These are phyloP conservation scores for Bassia scoparia DNA, from an alignment of 148 eudicot species.

Conservation along the genomic window DNA sequence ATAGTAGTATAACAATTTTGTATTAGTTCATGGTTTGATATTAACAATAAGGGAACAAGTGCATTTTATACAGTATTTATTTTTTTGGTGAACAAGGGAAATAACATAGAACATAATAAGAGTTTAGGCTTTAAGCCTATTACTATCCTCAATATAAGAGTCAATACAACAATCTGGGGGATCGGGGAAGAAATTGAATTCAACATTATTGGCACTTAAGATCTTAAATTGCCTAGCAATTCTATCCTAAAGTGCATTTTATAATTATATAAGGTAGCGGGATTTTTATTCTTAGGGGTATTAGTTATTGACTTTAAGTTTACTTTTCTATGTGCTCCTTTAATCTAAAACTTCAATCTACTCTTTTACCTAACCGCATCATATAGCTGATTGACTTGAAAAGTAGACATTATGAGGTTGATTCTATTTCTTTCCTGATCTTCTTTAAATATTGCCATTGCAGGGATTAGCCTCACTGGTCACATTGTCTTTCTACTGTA, in stretches of 20 bases:
- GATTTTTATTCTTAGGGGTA: background rate
- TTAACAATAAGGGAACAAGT: background rate
- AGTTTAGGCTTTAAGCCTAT: too few species aligned
- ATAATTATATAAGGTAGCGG: too few species aligned
- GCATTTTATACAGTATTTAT: too few species aligned
- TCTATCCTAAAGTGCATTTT: too few species aligned
- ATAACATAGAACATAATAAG: too few species aligned
- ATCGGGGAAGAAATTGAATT: too few species aligned
- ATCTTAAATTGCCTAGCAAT: too few species aligned
- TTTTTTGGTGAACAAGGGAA: too few species aligned
- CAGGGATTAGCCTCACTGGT: constrained; percentile 1
- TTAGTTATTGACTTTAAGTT: too few species aligned
- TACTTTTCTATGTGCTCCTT: background rate
- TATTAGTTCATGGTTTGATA: background rate
- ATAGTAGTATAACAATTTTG: background rate
- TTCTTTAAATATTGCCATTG: background rate
- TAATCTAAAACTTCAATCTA: background rate
- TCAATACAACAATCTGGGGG: too few species aligned
- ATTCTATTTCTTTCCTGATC: background rate
- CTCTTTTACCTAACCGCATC: background rate
- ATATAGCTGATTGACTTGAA: background rate
- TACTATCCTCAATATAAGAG: too few species aligned
- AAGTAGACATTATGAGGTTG: background rate
- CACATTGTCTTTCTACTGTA: background rate
- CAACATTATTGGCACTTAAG: too few species aligned